Conservation (phyloP, 129 eudicot species). For the Pulicaria dysenterica region DNA sequence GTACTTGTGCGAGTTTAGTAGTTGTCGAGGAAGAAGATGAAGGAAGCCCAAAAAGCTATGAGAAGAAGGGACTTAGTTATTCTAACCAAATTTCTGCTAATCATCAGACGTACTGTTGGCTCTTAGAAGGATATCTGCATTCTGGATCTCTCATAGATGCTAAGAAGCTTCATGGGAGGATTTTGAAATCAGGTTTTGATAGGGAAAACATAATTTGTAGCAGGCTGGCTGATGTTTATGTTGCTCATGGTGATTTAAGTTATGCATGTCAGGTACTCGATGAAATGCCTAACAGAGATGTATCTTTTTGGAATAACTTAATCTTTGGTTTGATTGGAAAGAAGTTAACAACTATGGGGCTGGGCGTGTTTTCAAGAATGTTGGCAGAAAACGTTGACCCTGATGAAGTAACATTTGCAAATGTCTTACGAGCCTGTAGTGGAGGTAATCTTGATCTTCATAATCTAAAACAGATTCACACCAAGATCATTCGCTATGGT, state of each 20-base stretch:
- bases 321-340: constrained; percentile 40
- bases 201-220: constrained; percentile 37
- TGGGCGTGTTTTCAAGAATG: constrained; percentile 50
- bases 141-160: constrained; percentile 54
- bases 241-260: constrained; percentile 40
- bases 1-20: constrained; percentile 37
- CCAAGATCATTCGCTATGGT: constrained; percentile 54
- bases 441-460: constrained; percentile 36
- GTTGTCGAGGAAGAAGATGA: constrained; percentile 44
- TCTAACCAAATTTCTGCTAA: constrained; percentile 36
- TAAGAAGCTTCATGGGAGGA: constrained; percentile 59
- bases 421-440: constrained; percentile 50
- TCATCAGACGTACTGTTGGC: constrained; percentile 57
- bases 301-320: constrained; percentile 59
- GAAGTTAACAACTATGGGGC: constrained; percentile 33
- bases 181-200: constrained; percentile 59
- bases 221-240: constrained; percentile 53
- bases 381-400: constrained; percentile 39
- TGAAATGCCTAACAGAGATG: constrained; percentile 49
- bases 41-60: neutral
- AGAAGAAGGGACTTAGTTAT: constrained; percentile 3
- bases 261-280: constrained; percentile 53
- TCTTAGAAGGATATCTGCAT: constrained; percentile 47
- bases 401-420: constrained; percentile 53
- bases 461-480: constrained; percentile 56